Evolutionary conservation across 306 rosid species (phyloP).

Genomic region (Erythrophleum fordii): DNA sequence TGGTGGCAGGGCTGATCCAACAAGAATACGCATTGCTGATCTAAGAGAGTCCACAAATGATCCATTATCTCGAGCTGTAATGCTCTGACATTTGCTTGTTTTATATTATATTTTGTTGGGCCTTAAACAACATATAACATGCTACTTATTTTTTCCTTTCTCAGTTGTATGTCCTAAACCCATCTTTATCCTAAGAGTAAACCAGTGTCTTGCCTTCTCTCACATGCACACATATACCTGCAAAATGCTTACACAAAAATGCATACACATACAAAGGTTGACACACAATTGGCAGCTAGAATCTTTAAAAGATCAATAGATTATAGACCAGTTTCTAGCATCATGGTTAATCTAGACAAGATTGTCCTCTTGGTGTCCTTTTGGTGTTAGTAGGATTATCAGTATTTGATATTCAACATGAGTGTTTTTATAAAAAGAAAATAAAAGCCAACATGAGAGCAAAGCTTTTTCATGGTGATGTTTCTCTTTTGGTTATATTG

Average conservation of each 20-base stretch:
- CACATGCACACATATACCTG: slow-evolving; percentile 4
- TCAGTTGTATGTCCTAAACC: slow-evolving; percentile 4
- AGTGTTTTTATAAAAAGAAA: background rate
- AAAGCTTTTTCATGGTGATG: slow-evolving; percentile 2
- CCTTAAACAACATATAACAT: background rate
- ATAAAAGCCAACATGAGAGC: background rate
- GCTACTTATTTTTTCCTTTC: slow-evolving; percentile 11
- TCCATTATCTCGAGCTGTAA: slow-evolving; percentile 91
- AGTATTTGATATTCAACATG: background rate
- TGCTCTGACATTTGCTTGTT: slow-evolving; percentile 24
- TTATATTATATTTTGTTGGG: slow-evolving; percentile 7
- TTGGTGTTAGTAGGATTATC: slow-evolving; percentile 23
- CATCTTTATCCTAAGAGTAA: background rate
- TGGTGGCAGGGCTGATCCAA: slow-evolving; percentile 95
- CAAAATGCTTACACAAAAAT: slow-evolving; percentile 5
- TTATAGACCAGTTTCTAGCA: slow-evolving; percentile 18
- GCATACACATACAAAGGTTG: slow-evolving; percentile 5
- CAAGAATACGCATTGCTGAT: slow-evolving; percentile 93
- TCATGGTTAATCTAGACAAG: slow-evolving; percentile 23
- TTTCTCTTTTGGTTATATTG: slow-evolving; percentile 14
- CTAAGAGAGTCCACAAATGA: slow-evolving; percentile 90
- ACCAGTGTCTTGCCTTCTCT: slow-evolving; percentile 27
- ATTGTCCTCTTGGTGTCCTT: background rate
- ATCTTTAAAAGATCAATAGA: background rate
- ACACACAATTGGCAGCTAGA: background rate